Evolutionary conservation across 2,329 filamentous ascomycete genomes (phyloP).

Genomic region (Fusarium sp.): DNA sequence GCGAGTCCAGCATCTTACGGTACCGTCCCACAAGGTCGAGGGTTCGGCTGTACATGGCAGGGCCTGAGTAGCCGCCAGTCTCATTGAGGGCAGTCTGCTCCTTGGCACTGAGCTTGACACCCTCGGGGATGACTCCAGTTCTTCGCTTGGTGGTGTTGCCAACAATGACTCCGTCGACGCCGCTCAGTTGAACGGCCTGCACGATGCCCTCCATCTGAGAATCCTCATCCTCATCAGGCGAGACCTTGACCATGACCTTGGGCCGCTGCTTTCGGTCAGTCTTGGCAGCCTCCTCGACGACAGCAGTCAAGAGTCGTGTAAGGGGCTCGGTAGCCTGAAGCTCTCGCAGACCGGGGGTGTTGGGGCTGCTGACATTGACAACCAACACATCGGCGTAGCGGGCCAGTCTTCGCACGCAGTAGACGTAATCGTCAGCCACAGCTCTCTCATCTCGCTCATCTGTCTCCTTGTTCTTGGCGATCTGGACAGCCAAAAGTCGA

Average conservation of each 20-base stretch:
- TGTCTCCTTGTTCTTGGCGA: conserved; percentile 97
- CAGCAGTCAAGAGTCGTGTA: conserved; percentile 81
- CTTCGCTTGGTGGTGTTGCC: conserved; percentile 95
- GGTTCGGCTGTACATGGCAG: conserved; percentile 86
- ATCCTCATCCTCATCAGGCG: conserved; percentile 90
- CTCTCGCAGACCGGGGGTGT: conserved; percentile 90
- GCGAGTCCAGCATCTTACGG: conserved; percentile 73
- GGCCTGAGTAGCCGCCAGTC: conserved; percentile 90
- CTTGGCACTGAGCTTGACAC: conserved; percentile 71
- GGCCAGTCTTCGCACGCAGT: conserved; percentile 84
- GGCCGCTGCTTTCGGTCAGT: conserved; percentile 76
- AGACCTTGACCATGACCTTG: conserved; percentile 96
- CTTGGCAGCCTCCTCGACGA: conserved; percentile 81
- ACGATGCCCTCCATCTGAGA: conserved; percentile 90
- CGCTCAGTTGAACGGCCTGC: conserved; percentile 82
- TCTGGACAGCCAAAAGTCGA: conserved; percentile 86
- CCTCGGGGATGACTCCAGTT: conserved; percentile 75
- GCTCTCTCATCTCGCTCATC: conserved; percentile 86
- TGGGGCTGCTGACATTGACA: conserved; percentile 97
- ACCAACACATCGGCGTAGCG: conserved; percentile 96
- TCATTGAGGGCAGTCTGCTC: conserved; percentile 79
- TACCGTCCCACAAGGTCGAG: conserved; percentile 84
- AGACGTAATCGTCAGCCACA: conserved; percentile 85
- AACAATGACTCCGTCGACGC: conserved; percentile 95
- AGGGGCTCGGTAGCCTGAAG: conserved; percentile 88